Base-by-base conservation (phyloP, 2,329 filamentous ascomycete genomes). In the Aureobasidium sp. region DNA sequence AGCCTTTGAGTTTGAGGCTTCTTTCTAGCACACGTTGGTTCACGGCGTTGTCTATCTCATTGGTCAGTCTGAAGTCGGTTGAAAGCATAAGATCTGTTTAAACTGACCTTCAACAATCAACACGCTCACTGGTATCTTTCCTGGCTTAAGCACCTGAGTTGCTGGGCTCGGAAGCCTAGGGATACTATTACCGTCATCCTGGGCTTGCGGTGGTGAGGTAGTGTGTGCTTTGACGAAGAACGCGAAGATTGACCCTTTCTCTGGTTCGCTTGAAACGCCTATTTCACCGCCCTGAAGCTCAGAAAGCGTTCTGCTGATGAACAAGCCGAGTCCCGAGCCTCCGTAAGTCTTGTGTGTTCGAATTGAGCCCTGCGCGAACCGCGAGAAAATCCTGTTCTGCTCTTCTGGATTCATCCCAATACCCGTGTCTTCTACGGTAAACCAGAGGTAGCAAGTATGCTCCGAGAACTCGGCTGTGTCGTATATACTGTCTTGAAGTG, bases 281-380 rank as follows among this genome's bases (percentile, higher is more conserved):
- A 89, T 87, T 46, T 84, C 80, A 1, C 86, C 86, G 21, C 84
- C 84, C 63, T 87, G 85, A 29, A 88, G 75, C 68, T 88, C 85
- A 1, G 84, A 84, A 11, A 89, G 76, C 29, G 83, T 78, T 17
- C 84, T 78, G 47, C 82, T 85, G 60, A 88, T 87, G 67, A 87
- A 88, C 0, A 88, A 74, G 0, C 86, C 86, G 1, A 89, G 76
- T 0, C 86, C 86, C 0, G 83, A 85, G 0, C 86, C 86, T 25
- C 86, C 86, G 64, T 88, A 87, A 61, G 85, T 81, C 33, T 85
- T 80, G 63, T 86, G 84, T 0, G 84, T 87, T 60, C 79, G 81
- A 3, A 83, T 81, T 17, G 80, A 86, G 0, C 84, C 83, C 70
- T 88, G 86, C 13, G 83, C 81, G 67, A 89, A 89, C 25, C 84